Percentiles rank a stretch among this genome's conserved stretches.
Conservation (phyloP, 306 rosid species). For the Ormosia emarginata region DNA sequence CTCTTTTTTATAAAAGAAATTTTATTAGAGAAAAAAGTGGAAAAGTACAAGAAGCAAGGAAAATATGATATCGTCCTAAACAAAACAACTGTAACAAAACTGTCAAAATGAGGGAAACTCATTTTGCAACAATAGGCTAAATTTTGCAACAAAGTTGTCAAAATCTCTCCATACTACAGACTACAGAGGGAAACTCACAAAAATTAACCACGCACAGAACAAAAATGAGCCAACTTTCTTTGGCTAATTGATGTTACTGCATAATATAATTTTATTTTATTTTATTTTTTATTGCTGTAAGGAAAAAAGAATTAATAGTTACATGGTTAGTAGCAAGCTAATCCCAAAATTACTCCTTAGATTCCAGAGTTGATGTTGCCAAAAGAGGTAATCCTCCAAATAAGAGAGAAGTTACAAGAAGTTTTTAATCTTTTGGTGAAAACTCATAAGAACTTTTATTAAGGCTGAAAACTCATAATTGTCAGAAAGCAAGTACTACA, state of each 20-base stretch:
- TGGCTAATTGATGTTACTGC: neutral
- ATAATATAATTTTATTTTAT: too few species aligned
- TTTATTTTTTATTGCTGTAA: neutral
- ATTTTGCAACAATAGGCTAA: neutral
- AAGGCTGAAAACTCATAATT: too few species aligned
- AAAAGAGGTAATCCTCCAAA: too few species aligned
- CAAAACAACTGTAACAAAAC: neutral
- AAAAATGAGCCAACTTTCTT: neutral
- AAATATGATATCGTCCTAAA: neutral
- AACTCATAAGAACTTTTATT: too few species aligned
- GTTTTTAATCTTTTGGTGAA: too few species aligned
- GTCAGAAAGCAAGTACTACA: too few species aligned
- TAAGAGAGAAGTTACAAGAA: too few species aligned
- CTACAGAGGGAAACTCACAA: neutral
- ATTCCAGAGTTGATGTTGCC: too few species aligned
- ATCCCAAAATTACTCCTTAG: too few species aligned
- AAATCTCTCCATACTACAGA: neutral
- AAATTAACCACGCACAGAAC: neutral
- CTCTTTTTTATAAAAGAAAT: neutral
- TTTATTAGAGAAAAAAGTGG: neutral
- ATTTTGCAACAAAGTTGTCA: neutral
- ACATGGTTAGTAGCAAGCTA: too few species aligned
- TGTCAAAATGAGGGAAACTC: neutral
- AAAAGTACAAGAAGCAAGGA: neutral
- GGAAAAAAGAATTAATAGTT: too few species aligned